These are phyloP conservation scores for Kazachstania martiniae DNA, from an alignment of 805 yeast genomes.

Conservation along the genomic window DNA sequence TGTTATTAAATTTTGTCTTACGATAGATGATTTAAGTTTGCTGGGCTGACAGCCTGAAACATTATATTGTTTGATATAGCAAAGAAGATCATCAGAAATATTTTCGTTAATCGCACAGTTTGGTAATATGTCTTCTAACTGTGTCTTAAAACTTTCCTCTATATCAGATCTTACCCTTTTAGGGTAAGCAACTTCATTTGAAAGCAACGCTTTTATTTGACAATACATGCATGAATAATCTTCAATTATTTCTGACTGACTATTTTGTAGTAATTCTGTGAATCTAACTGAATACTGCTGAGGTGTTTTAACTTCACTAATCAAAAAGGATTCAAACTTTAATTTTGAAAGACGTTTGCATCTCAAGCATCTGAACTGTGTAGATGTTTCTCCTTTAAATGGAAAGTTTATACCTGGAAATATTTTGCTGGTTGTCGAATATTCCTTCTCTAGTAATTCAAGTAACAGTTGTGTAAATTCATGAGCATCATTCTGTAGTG, in stretches of 20 bases:
- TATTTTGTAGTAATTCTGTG: slow-evolving; percentile 42
- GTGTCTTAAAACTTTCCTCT: too few relatives aligned
- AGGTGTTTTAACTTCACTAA: slow-evolving; percentile 70
- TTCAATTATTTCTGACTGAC: slow-evolving; percentile 58
- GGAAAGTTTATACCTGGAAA: slow-evolving; percentile 37
- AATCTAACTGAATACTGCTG: slow-evolving; percentile 37
- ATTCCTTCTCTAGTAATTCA: slow-evolving; percentile 68
- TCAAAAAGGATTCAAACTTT: slow-evolving; percentile 48
- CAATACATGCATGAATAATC: slow-evolving; percentile 77
- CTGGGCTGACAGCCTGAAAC: slow-evolving; percentile 35
- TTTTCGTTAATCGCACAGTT: slow-evolving; percentile 53
- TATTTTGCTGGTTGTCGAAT: slow-evolving; percentile 28
- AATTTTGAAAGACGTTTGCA: slow-evolving; percentile 57
- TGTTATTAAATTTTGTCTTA: slow-evolving; percentile 49
- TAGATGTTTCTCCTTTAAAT: slow-evolving; percentile 54
- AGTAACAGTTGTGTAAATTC: slow-evolving; percentile 75
- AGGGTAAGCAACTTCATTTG: slow-evolving; percentile 20
- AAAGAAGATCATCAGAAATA: slow-evolving; percentile 38
- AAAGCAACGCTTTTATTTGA: slow-evolving; percentile 36
- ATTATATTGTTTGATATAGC: slow-evolving; percentile 38
- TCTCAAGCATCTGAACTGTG: slow-evolving; percentile 56
- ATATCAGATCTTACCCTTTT: slow-evolving; percentile 23
- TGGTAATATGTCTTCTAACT: slow-evolving; percentile 29
- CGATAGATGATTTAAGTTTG: slow-evolving; percentile 50
- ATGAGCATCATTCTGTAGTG: slow-evolving; percentile 90